Evolutionary conservation across 1,139 yeast species (phyloP).

Genomic region (Pichia inconspicua): DNA sequence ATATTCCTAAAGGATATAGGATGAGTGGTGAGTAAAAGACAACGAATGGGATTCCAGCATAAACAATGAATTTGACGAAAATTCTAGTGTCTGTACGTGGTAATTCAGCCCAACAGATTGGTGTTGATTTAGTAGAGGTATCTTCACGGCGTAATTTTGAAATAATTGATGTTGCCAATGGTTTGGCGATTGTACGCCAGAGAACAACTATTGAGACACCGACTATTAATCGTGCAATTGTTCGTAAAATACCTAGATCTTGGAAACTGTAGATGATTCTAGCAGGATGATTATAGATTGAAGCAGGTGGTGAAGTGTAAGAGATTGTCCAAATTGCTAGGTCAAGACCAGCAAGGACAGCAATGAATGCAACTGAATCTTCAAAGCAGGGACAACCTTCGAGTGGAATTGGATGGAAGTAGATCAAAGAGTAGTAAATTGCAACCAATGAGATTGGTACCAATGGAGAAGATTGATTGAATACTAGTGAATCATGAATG

Average conservation of each 20-base stretch:
- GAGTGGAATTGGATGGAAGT: constrained; percentile 75
- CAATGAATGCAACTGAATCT: constrained; percentile 89
- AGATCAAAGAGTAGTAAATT: constrained; percentile 35
- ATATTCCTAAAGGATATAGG: neutral
- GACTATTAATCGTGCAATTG: constrained; percentile 31
- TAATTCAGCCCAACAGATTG: constrained; percentile 37
- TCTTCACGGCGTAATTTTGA: constrained; percentile 20
- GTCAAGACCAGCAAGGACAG: constrained; percentile 76
- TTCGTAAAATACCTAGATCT: constrained; percentile 36
- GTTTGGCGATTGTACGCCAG: constrained; percentile 68
- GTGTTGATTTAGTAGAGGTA: neutral
- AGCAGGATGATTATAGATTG: constrained; percentile 17
- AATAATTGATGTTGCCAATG: constrained; percentile 32
- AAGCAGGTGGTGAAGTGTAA: constrained; percentile 9
- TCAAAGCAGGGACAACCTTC: constrained; percentile 97
- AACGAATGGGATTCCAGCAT: constrained; percentile 60
- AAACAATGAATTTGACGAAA: constrained; percentile 62
- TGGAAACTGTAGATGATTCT: constrained; percentile 35
- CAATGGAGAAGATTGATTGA: constrained; percentile 21
- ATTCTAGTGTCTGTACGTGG: constrained; percentile 67
- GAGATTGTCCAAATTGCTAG: constrained; percentile 41
- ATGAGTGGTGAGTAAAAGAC: constrained; percentile 29
- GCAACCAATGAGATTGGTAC: constrained; percentile 30
- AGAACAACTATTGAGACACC: constrained; percentile 55
- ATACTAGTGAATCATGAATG: constrained; percentile 35